These are phyloP conservation scores for Grammothele lineata DNA, from an alignment of 768 basidiomycete genomes.

Conservation along the genomic window DNA sequence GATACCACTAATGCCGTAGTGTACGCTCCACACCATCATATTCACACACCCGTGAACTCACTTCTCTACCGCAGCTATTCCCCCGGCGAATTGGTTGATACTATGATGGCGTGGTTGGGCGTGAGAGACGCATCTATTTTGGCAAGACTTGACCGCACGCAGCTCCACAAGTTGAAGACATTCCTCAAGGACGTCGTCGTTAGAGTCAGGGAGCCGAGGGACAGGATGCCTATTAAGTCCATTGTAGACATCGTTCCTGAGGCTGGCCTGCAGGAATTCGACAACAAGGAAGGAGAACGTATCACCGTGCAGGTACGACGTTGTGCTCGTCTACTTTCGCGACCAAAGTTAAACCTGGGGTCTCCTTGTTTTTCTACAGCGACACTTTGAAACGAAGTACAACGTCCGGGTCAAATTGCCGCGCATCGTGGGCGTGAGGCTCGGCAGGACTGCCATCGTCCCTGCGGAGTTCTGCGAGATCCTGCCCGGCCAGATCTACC, in stretches of 20 bases:
- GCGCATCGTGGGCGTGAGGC: constrained; percentile 6
- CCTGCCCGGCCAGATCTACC: constrained; percentile 45
- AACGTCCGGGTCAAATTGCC: constrained; percentile 7
- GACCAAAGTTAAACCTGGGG: too few species aligned
- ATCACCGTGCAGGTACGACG: constrained; percentile 37
- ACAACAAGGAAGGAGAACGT: constrained; percentile 31
- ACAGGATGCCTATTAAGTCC: too few species aligned
- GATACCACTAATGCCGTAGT: constrained; percentile 13
- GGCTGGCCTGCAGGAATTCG: constrained; percentile 40
- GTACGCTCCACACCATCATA: constrained; percentile 7
- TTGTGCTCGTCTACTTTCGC: neutral
- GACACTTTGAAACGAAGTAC: constrained; percentile 12
- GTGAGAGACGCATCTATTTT: constrained; percentile 6
- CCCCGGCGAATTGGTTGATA: constrained; percentile 6
- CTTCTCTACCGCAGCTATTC: constrained; percentile 7
- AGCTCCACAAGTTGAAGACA: constrained; percentile 15
- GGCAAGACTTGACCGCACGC: neutral
- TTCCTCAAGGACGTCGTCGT: constrained; percentile 26
- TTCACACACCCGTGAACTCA: too few species aligned
- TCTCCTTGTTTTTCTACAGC: constrained; percentile 34
- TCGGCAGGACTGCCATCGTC: constrained; percentile 26
- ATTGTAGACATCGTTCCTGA: constrained; percentile 32
- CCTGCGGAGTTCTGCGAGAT: constrained; percentile 49
- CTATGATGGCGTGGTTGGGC: neutral
- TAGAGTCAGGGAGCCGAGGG: neutral